phyloP scores from a whole-genome alignment of 106 monocot species.

The Dendrobium huoshanense region DNA sequence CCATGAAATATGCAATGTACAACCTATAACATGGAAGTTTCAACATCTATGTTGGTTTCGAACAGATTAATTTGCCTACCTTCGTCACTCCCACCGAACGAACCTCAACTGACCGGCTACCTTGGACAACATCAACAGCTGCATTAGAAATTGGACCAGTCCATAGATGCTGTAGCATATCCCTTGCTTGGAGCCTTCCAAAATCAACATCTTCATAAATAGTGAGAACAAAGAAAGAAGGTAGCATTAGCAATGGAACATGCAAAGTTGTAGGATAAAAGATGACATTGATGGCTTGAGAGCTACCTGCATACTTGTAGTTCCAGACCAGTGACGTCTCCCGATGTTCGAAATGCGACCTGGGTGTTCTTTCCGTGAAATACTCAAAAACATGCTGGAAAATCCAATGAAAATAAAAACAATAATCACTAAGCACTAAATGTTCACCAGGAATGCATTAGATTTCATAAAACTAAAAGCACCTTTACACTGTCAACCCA shows the following conservation, averaged over 20 bases:
- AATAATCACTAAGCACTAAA: constrained; percentile 1
- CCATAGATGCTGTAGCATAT: constrained; percentile 97
- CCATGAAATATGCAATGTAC: too few species aligned
- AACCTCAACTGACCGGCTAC: constrained; percentile 93
- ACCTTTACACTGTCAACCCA: constrained; percentile 99
- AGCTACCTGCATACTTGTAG: constrained; percentile 92
- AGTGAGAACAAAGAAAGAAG: not conserved
- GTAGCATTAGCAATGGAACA: not conserved
- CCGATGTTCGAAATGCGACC: constrained; percentile 97
- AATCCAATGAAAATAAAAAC: not conserved
- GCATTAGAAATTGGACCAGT: constrained; percentile 98
- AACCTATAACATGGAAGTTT: too few species aligned
- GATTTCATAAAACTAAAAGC: not conserved
- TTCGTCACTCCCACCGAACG: constrained; percentile 97
- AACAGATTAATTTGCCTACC: constrained; percentile 24
- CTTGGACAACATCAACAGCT: constrained; percentile 96
- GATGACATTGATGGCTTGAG: not conserved
- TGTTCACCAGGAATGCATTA: not conserved
- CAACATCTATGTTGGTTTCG: too few species aligned
- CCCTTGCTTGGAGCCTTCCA: constrained; percentile 96
- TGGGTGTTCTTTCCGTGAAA: constrained; percentile 94
- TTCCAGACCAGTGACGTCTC: constrained; percentile 99
- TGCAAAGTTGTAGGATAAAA: not conserved
- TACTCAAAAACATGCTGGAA: constrained; percentile 97
- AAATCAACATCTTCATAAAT: constrained; percentile 77